Percentiles rank a stretch among this genome's conserved stretches.
Evolutionary conservation across 148 eudicot genomes (phyloP).

Genomic region (Simmondsia chinensis): DNA sequence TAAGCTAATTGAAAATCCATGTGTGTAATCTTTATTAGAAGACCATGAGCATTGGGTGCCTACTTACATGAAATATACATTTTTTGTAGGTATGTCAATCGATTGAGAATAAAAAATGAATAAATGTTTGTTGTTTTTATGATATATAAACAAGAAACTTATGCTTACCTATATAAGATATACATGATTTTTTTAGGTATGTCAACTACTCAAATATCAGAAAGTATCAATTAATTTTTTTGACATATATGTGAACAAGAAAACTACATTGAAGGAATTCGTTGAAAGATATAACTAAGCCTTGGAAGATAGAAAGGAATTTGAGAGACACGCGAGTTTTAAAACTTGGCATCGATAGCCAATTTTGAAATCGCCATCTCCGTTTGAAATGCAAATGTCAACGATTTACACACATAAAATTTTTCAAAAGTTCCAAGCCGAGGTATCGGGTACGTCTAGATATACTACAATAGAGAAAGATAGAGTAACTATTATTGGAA

Average conservation of each 20-base stretch:
- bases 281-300: background rate
- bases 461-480: background rate
- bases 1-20: background rate
- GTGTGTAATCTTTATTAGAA: background rate
- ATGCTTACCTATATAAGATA: background rate
- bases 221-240: background rate
- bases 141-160: no score
- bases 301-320: background rate
- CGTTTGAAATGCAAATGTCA: slow-evolving; percentile 1
- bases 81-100: no score
- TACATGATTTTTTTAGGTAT: background rate
- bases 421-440: background rate
- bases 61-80: no score
- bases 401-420: background rate
- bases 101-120: no score
- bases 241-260: slow-evolving; percentile 3
- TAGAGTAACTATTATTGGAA: background rate
- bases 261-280: background rate
- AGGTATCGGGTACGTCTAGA: background rate
- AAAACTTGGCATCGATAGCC: background rate
- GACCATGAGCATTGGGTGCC: background rate
- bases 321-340: background rate
- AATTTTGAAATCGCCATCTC: background rate
- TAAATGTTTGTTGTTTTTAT: no score
- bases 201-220: slow-evolving; percentile 1